Conservation (phyloP, 306 rosid species). For the Cucurbita ficifolia region DNA sequence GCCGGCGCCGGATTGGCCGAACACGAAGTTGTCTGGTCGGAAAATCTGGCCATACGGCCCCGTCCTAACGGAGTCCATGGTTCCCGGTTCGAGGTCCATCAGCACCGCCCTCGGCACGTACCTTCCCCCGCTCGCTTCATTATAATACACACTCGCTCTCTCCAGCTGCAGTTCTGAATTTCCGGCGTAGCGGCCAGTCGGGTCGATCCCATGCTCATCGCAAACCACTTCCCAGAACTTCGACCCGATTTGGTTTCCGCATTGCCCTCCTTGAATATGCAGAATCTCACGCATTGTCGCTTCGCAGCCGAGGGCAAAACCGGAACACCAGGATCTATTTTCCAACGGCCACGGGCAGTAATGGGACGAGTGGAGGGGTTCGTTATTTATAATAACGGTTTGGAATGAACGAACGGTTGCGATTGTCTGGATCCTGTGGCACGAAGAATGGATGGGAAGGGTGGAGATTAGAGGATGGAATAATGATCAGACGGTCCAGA, state of each 20-base stretch:
- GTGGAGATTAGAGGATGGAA: neutral
- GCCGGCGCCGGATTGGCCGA: conserved; percentile 12
- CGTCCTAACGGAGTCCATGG: conserved; percentile 47
- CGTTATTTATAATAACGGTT: conserved; percentile 17
- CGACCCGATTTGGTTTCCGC: conserved; percentile 61
- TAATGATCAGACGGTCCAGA: conserved; percentile 13
- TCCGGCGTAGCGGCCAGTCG: conserved; percentile 33
- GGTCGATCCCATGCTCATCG: conserved; percentile 55
- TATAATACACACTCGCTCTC: conserved; percentile 43
- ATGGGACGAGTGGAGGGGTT: neutral
- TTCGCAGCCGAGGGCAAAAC: neutral
- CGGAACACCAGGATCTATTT: neutral
- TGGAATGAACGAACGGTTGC: neutral
- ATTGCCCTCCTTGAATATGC: conserved; percentile 68
- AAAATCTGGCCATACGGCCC: conserved; percentile 62
- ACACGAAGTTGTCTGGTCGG: conserved; percentile 55
- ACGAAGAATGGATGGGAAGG: too few species aligned
- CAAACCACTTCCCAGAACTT: conserved; percentile 60
- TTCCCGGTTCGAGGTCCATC: conserved; percentile 77
- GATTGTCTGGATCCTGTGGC: too few species aligned
- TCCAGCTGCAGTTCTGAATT: conserved; percentile 36
- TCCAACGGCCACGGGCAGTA: conserved; percentile 11
- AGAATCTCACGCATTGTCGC: conserved; percentile 57
- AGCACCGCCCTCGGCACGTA: conserved; percentile 69
- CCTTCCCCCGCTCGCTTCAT: conserved; percentile 41